These are phyloP conservation scores for Leishmania tropica DNA, from an alignment of 208 protist species.

Conservation along the genomic window DNA sequence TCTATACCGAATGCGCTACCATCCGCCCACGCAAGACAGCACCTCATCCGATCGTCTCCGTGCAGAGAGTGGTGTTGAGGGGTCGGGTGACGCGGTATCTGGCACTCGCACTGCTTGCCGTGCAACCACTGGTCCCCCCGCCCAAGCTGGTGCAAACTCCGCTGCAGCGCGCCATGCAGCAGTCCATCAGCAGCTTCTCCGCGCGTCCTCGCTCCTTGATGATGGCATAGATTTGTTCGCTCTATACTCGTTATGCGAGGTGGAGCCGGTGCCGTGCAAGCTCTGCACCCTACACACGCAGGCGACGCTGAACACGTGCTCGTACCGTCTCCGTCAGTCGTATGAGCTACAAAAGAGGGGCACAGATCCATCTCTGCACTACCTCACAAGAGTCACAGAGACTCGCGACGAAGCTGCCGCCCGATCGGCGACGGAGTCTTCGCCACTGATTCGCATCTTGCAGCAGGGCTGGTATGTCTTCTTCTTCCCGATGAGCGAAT, in stretches of 20 bases:
- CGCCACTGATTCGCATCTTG: not conserved
- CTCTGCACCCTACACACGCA: conserved; percentile 35
- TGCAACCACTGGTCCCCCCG: not conserved
- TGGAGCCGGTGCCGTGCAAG: conserved; percentile 28
- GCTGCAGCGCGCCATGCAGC: not conserved
- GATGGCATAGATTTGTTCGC: conserved; percentile 29
- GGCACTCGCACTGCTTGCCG: not conserved
- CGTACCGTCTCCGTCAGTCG: conserved; percentile 48
- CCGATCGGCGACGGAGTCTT: not conserved
- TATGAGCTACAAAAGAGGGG: conserved; percentile 16
- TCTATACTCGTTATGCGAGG: conserved; percentile 33
- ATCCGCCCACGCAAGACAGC: not conserved
- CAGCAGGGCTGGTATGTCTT: conserved; percentile 37
- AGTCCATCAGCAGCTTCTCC: conserved; percentile 15
- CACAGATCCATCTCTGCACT: not conserved
- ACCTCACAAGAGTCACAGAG: not conserved
- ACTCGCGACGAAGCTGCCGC: not conserved
- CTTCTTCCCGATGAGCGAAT: conserved; percentile 77
- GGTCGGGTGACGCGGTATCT: not conserved
- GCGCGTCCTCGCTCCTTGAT: conserved; percentile 8
- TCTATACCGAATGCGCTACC: conserved; percentile 34
- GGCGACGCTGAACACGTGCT: conserved; percentile 42
- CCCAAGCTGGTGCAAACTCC: not conserved
- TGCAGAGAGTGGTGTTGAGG: not conserved
- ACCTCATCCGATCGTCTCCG: not conserved